Evolutionary conservation across 1,139 yeast species (phyloP).

Genomic region (Sugiyamaella novakii): DNA sequence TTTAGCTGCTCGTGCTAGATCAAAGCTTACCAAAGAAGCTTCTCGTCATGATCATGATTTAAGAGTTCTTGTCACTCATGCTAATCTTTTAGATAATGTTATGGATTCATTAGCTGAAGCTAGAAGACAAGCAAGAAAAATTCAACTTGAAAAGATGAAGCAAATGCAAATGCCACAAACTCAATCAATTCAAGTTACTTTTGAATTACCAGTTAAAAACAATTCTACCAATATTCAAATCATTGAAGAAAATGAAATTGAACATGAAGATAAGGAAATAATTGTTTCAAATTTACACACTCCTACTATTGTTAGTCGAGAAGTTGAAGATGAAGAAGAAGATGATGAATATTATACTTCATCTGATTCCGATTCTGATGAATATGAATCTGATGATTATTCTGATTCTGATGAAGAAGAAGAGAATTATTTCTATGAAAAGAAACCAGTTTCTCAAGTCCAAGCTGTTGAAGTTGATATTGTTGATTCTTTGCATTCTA

Average conservation of each 20-base stretch:
- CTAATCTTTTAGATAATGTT: constrained; percentile 69
- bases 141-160: constrained; percentile 19
- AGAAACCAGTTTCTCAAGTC: constrained; percentile 17
- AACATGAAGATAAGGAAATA: constrained; percentile 16
- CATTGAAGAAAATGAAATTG: constrained; percentile 19
- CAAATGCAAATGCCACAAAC: constrained; percentile 16
- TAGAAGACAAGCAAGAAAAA: constrained; percentile 21
- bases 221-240: constrained; percentile 20
- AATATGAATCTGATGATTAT: constrained; percentile 22
- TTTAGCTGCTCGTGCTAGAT: constrained; percentile 68
- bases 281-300: constrained; percentile 2
- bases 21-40: constrained; percentile 69
- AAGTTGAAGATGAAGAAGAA: constrained; percentile 21
- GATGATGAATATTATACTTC: constrained; percentile 22
- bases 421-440: constrained; percentile 20
- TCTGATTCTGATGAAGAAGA: constrained; percentile 25
- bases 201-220: constrained; percentile 12
- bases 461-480: constrained; percentile 13
- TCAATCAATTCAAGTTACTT: constrained; percentile 9
- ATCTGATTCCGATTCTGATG: constrained; percentile 22
- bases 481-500: constrained; percentile 13
- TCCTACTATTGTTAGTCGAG: constrained; percentile 12
- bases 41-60: constrained; percentile 60
- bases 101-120: constrained; percentile 50
- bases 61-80: constrained; percentile 69